Base-by-base conservation (phyloP, 768 basidiomycete species). In the Kockovaella imperatae region DNA sequence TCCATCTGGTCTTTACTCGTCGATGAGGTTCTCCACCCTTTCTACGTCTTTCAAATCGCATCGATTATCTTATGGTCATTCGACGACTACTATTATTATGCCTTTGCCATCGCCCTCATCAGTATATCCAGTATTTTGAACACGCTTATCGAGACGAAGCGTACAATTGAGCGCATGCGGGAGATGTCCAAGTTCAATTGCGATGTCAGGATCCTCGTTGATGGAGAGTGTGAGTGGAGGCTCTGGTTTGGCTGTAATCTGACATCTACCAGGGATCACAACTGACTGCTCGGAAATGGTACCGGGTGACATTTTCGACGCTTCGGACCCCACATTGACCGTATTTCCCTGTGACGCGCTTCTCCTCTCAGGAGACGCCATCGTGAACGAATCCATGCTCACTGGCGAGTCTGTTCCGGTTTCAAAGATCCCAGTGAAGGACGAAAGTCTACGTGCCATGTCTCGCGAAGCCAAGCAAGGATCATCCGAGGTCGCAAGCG, bases 11-110 rank as follows among this genome's bases (percentile, higher is more conserved):
- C 80, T 14, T 77, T 99, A 3, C 75, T 97, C 5, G 73, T 96
- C 17, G 90, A 96, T 56, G 95, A 97, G 78, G 80, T 95, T 36
- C 83, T 97, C 31, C 93, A 97, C 66, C 95, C 95, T 0, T 97
- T 97, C 72, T 97, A 96, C 67, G 84, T 99, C 46, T 99, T 99
- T 66, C 95, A 99, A 77, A 83, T 96, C 56, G 88, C 88, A 42
- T 95, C 89, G 56, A 85, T 97, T 57, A 74, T 86, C 31, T 74
- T 99, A 5, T 99, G 95, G 95, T 84, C 86, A 1, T 61, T 97
- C 44, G 95, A 99, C 56, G 79, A 96, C 67, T 99, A 97, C 64
- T 89, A 84, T 58, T 96, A 96, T 63, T 97, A 97, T 69, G 93
- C 91, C 10, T 93, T 91, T 59, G 95, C 90, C 60, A 99, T 97